A percentile compares a stretch with the other conserved stretches of the same genome.
Evolutionary conservation across 257 asterid species (phyloP).

Genomic region (Hygrophila difformis): DNA sequence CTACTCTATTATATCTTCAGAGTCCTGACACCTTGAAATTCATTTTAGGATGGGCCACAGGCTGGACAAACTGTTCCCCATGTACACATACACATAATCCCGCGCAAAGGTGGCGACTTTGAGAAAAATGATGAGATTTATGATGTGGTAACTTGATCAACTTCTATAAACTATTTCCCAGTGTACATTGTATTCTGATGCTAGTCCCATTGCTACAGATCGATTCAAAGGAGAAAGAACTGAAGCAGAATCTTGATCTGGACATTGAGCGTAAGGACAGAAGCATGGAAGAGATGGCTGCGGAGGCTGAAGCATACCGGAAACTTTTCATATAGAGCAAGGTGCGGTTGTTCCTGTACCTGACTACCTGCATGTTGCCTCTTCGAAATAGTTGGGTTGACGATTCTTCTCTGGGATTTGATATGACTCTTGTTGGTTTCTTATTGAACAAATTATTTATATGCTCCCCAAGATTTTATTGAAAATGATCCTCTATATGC

Average conservation of each 20-base stretch:
- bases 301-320: slow-evolving; percentile 77
- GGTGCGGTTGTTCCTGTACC: slow-evolving; percentile 1
- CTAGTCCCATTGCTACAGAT: slow-evolving; percentile 32
- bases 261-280: slow-evolving; percentile 87
- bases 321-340: slow-evolving; percentile 45
- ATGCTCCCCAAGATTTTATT: too few species aligned
- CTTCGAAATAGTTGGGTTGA: too few species aligned
- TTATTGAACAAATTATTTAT: too few species aligned
- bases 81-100: slow-evolving; percentile 80
- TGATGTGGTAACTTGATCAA: slow-evolving; percentile 58
- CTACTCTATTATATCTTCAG: background rate
- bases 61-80: slow-evolving; percentile 94
- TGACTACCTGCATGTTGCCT: too few species aligned
- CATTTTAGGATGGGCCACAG: slow-evolving; percentile 74
- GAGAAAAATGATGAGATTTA: slow-evolving; percentile 80
- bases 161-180: background rate
- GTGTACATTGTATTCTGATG: background rate
- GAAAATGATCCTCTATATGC: too few species aligned
- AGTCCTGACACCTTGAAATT: slow-evolving; percentile 10
- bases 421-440: too few species aligned
- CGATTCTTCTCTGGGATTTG: too few species aligned
- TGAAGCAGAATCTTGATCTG: slow-evolving; percentile 78
- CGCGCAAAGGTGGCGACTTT: slow-evolving; percentile 74
- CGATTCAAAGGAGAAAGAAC: slow-evolving; percentile 72
- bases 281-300: slow-evolving; percentile 75